These are phyloP conservation scores for Colletotrichum caudatum DNA, from an alignment of 2,329 filamentous ascomycete genomes.

Conservation along the genomic window DNA sequence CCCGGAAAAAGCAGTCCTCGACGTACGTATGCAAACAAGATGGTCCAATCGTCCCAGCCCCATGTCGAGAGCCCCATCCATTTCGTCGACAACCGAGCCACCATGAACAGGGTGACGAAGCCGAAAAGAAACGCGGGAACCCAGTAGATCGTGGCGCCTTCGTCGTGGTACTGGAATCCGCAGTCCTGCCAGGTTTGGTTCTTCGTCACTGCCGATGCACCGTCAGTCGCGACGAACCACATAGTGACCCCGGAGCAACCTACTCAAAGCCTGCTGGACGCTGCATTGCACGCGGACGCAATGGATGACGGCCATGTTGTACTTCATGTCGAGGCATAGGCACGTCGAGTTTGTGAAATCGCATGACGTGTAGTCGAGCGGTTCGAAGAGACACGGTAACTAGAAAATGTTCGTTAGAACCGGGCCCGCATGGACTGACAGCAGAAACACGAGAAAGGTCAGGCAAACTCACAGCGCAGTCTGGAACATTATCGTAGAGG, in stretches of 20 bases:
- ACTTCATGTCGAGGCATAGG: conserved; percentile 32
- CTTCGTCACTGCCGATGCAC: conserved; percentile 12
- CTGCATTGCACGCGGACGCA: conserved; percentile 35
- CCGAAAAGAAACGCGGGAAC: conserved; percentile 22
- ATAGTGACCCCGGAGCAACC: not conserved
- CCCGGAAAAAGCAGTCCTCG: not conserved
- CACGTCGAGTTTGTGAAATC: conserved; percentile 22
- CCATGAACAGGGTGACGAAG: not conserved
- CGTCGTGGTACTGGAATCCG: conserved; percentile 25
- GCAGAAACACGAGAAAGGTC: too few relatives aligned
- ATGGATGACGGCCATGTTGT: conserved; percentile 36
- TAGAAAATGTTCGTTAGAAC: not conserved
- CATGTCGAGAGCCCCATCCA: conserved; percentile 23
- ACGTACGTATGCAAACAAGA: conserved; percentile 28
- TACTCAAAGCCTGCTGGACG: conserved; percentile 32
- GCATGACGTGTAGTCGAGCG: conserved; percentile 33
- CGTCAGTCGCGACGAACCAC: not conserved
- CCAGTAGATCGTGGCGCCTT: conserved; percentile 1
- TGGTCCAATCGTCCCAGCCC: conserved; percentile 34
- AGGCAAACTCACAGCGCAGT: conserved; percentile 28
- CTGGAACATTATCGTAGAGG: conserved; percentile 30
- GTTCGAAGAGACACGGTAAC: conserved; percentile 29
- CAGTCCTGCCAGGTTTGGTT: conserved; percentile 33
- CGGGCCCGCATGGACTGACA: not conserved
- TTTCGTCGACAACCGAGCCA: conserved; percentile 8